phyloP scores from a whole-genome alignment of 345 rosid genomes.

The Murraya koenigii region DNA sequence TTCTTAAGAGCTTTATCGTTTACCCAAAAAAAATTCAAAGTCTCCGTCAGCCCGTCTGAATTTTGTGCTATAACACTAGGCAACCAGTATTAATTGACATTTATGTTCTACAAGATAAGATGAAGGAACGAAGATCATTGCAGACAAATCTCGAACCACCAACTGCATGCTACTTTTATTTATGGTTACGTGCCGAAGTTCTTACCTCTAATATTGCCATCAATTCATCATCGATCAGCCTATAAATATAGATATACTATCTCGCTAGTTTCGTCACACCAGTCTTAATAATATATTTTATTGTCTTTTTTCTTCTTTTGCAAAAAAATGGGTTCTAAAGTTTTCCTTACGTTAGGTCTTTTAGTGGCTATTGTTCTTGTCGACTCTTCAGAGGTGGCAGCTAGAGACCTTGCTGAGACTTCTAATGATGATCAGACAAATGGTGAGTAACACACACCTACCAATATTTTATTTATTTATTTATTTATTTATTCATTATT shows the following conservation, averaged over 20 bases:
- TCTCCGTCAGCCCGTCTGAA: neutral
- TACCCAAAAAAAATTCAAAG: neutral
- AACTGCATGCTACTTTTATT: neutral
- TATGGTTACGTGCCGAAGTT: neutral
- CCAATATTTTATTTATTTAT: neutral
- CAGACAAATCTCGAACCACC: neutral
- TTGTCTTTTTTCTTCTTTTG: neutral
- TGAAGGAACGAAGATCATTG: neutral
- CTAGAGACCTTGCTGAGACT: constrained; percentile 26
- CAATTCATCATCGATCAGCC: neutral
- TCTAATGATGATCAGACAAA: neutral
- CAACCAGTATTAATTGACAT: neutral
- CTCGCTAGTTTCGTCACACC: neutral
- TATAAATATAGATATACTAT: neutral
- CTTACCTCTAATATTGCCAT: neutral
- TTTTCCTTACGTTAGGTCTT: constrained; percentile 12
- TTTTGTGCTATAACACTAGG: neutral
- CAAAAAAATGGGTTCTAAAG: constrained; percentile 13
- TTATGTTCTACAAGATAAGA: neutral
- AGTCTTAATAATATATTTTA: neutral
- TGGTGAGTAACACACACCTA: constrained; percentile 8
- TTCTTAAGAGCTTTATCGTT: too few relatives aligned
- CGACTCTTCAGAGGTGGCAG: constrained; percentile 23
- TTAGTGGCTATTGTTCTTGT: constrained; percentile 16
- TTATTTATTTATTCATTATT: too few relatives aligned